A percentile compares a stretch with the other conserved stretches of the same genome.
Evolutionary conservation across 805 yeast genomes (phyloP).

Genomic region (Zygosaccharomyces pseudorouxii): DNA sequence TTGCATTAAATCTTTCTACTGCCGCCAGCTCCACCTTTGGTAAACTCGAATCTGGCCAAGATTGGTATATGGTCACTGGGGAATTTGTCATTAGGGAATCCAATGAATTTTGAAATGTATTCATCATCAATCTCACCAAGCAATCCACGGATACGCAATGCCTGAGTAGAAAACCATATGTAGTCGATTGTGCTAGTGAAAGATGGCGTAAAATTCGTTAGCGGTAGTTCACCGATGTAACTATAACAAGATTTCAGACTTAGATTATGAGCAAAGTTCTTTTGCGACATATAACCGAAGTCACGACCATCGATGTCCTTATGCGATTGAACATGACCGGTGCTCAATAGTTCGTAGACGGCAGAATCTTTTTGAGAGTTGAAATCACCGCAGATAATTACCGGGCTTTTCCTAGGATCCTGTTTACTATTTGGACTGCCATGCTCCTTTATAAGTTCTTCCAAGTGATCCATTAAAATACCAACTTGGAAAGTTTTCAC

Average conservation of each 20-base stretch:
- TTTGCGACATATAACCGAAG: conserved; percentile 86
- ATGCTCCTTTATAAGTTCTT: conserved; percentile 50
- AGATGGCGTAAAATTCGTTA: conserved; percentile 90
- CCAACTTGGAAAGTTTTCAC: conserved; percentile 96
- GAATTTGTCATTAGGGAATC: conserved; percentile 88
- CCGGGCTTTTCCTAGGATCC: conserved; percentile 59
- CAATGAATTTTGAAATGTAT: conserved; percentile 72
- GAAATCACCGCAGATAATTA: conserved; percentile 91
- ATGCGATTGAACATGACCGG: conserved; percentile 76
- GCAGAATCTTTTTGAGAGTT: conserved; percentile 86
- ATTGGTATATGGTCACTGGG: conserved; percentile 96
- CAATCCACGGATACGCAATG: conserved; percentile 78
- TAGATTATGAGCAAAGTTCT: conserved; percentile 79
- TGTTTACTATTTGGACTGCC: conserved; percentile 43
- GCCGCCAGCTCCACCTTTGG: conserved; percentile 38
- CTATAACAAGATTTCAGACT: conserved; percentile 82
- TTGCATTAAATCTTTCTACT: conserved; percentile 28
- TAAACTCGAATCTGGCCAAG: conserved; percentile 70
- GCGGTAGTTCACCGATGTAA: conserved; percentile 81
- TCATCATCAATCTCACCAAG: conserved; percentile 79
- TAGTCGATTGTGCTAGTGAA: conserved; percentile 93
- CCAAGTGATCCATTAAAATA: conserved; percentile 82
- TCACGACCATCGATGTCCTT: conserved; percentile 78
- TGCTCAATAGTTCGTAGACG: conserved; percentile 82
- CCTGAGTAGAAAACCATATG: conserved; percentile 84